Conservation (phyloP, 371 early-diverging fungal species). For the Gilbertella persicaria region DNA sequence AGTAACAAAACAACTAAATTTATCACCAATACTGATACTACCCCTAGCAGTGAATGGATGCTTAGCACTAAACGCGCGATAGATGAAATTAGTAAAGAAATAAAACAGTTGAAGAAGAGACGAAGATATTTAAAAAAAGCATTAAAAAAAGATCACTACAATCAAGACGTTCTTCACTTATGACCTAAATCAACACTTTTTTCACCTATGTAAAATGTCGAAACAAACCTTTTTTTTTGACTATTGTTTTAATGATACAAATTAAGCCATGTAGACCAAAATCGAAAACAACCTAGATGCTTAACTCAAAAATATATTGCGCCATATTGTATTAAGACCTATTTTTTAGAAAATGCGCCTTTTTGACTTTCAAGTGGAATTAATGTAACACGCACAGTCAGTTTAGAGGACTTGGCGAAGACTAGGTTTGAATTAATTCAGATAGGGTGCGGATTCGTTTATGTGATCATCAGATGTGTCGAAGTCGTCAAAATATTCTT, state of each 20-base stretch:
- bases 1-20: too few species aligned
- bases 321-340: not conserved
- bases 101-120: constrained; percentile 12
- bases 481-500: too few species aligned
- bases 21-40: constrained; percentile 8
- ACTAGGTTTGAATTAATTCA: too few species aligned
- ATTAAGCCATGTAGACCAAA: not conserved
- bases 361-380: too few species aligned
- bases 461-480: too few species aligned
- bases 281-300: constrained; percentile 5
- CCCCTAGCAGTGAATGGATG: constrained; percentile 14
- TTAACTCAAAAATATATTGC: constrained; percentile 6
- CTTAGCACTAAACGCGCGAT: constrained; percentile 15
- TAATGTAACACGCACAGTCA: too few species aligned
- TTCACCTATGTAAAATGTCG: constrained; percentile 3
- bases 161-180: constrained; percentile 12
- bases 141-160: constrained; percentile 17
- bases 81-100: constrained; percentile 17
- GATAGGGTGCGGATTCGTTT: too few species aligned
- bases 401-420: too few species aligned
- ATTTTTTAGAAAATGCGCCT: constrained; percentile 6
- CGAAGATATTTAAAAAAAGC: constrained; percentile 16
- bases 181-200: constrained; percentile 9
- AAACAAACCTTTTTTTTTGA: constrained; percentile 5
- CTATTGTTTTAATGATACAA: constrained; percentile 4